A percentile compares a stretch with the other conserved stretches of the same genome.
Conservation (phyloP, 2,329 filamentous ascomycete genomes). For the Westerdykella sp. region DNA sequence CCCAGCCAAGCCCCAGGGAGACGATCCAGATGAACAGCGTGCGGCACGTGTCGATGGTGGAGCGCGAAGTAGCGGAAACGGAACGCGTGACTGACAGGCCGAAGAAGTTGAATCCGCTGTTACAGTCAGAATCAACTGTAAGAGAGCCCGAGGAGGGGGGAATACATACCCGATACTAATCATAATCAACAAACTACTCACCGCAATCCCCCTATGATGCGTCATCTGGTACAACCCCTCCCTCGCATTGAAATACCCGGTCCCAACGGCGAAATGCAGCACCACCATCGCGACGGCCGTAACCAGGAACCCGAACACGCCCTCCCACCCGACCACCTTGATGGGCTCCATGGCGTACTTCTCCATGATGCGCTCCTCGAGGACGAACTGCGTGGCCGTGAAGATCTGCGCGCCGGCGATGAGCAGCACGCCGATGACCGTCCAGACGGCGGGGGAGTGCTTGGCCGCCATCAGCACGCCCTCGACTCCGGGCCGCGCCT, state of each 20-base stretch:
- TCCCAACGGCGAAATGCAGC: slow-evolving; percentile 70
- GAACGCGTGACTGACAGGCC: slow-evolving; percentile 84
- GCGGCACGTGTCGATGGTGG: slow-evolving; percentile 94
- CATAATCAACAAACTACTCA: slow-evolving; percentile 89
- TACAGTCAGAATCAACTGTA: slow-evolving; percentile 2
- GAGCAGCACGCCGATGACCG: slow-evolving; percentile 75
- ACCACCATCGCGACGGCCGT: slow-evolving; percentile 75
- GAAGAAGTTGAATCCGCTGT: slow-evolving; percentile 96
- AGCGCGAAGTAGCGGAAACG: slow-evolving; percentile 87
- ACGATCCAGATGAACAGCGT: slow-evolving; percentile 98
- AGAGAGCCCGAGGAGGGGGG: no score
- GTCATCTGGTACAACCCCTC: slow-evolving; percentile 81
- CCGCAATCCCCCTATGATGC: slow-evolving; percentile 60
- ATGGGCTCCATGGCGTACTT: slow-evolving; percentile 76
- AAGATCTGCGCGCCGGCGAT: slow-evolving; percentile 96
- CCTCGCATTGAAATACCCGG: slow-evolving; percentile 82
- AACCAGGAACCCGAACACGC: slow-evolving; percentile 77
- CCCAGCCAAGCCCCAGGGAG: slow-evolving; percentile 88
- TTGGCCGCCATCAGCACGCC: neutral
- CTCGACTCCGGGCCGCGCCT: slow-evolving; percentile 36
- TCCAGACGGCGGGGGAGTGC: slow-evolving; percentile 53
- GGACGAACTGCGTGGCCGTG: slow-evolving; percentile 90
- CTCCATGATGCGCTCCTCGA: slow-evolving; percentile 89
- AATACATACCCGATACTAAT: slow-evolving; percentile 80
- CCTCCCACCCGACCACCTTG: slow-evolving; percentile 92